These are phyloP conservation scores for Chloropicon primus DNA, from an alignment of 139 green algal genomes.

Conservation along the genomic window DNA sequence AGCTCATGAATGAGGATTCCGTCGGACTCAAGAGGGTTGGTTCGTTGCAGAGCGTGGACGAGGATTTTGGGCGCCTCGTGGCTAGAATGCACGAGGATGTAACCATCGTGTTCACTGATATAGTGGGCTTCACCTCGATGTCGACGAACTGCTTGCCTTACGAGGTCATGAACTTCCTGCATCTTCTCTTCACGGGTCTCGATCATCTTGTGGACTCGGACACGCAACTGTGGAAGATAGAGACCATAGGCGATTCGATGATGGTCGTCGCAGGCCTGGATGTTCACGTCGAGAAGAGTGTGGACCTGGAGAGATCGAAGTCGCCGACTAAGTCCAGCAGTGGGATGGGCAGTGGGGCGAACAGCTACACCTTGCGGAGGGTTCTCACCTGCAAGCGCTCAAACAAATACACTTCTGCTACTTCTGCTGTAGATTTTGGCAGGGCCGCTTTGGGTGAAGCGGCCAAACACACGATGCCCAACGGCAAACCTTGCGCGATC, in stretches of 20 bases:
- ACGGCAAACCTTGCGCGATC: background rate
- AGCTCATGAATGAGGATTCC: background rate
- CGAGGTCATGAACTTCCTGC: background rate
- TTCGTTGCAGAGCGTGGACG: too few relatives aligned
- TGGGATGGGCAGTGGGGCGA: too few relatives aligned
- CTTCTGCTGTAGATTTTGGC: background rate
- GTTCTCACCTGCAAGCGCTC: background rate
- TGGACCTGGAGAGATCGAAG: background rate
- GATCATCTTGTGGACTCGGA: background rate
- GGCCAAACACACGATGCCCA: background rate
- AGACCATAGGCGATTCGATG: background rate
- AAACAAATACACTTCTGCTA: background rate
- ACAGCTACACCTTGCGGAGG: too few relatives aligned
- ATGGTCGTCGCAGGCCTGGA: background rate
- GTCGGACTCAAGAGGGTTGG: background rate
- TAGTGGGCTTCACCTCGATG: background rate
- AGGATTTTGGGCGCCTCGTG: too few relatives aligned
- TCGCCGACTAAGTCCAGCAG: background rate
- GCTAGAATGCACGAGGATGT: too few relatives aligned
- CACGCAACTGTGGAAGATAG: background rate
- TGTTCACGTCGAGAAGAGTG: background rate
- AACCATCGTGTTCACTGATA: background rate
- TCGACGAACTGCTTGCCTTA: background rate
- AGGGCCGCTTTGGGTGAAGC: too few relatives aligned
- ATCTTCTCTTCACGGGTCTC: background rate